Percentiles rank a stretch among this genome's conserved stretches.
Evolutionary conservation across 2,329 filamentous ascomycete genomes (phyloP).

Genomic region (Trichoderma sp.): DNA sequence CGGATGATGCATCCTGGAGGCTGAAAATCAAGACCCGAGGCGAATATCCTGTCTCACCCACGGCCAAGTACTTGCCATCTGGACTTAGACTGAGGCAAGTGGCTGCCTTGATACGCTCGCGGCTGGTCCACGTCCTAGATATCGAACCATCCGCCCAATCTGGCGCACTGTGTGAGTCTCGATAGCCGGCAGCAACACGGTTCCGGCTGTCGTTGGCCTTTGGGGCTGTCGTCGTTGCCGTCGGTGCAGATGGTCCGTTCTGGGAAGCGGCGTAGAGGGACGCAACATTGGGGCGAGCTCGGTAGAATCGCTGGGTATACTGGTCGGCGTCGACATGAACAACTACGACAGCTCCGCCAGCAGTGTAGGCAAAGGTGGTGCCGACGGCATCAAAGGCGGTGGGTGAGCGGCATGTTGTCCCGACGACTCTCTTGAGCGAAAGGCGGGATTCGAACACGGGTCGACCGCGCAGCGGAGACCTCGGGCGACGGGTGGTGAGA

Average conservation of each 20-base stretch:
- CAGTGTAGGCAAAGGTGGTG: conserved; percentile 82
- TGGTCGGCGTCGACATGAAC: conserved; percentile 70
- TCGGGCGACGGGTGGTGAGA: conserved; percentile 56
- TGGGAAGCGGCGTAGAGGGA: conserved; percentile 59
- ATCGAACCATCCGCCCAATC: conserved; percentile 62
- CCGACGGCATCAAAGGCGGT: conserved; percentile 82
- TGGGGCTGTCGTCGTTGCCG: conserved; percentile 43
- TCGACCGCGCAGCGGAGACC: conserved; percentile 59
- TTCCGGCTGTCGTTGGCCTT: conserved; percentile 64
- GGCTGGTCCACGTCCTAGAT: conserved; percentile 78
- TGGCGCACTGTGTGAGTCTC: conserved; percentile 47
- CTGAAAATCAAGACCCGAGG: conserved; percentile 89
- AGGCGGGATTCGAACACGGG: conserved; percentile 55
- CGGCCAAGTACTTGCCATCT: conserved; percentile 82
- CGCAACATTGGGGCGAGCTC: conserved; percentile 74
- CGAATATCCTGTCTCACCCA: conserved; percentile 93
- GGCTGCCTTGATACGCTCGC: conserved; percentile 90
- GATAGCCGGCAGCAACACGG: conserved; percentile 45
- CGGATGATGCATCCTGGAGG: conserved; percentile 73
- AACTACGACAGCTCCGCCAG: conserved; percentile 89
- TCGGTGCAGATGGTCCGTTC: conserved; percentile 50
- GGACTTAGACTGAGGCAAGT: conserved; percentile 86
- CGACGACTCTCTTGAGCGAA: conserved; percentile 79
- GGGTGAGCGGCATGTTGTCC: conserved; percentile 80
- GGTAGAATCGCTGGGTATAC: conserved; percentile 80